Percentiles rank a stretch among this genome's conserved stretches.
These are phyloP conservation scores for Vinca minor DNA, from an alignment of 257 asterid genomes.

Conservation along the genomic window DNA sequence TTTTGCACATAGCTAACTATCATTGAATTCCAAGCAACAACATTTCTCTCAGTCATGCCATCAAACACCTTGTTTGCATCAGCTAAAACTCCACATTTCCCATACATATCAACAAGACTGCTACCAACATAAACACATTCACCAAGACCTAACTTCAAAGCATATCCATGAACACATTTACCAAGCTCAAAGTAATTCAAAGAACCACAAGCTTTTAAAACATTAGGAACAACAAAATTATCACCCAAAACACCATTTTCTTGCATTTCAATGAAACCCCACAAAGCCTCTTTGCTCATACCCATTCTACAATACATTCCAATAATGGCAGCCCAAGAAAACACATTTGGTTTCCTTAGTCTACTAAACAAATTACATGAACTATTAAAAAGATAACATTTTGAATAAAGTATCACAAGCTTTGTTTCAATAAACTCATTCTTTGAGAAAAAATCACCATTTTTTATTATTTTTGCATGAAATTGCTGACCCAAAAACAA, in stretches of 20 bases:
- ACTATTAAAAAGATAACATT: constrained; percentile 22
- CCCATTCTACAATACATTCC: constrained; percentile 23
- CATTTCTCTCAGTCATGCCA: constrained; percentile 23
- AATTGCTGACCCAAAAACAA: constrained; percentile 23
- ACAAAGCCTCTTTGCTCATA: constrained; percentile 17
- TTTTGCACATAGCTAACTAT: constrained; percentile 25
- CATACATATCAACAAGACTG: constrained; percentile 32
- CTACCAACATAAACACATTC: constrained; percentile 26
- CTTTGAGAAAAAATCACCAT: constrained; percentile 20
- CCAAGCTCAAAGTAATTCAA: constrained; percentile 17
- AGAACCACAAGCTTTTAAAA: constrained; percentile 31
- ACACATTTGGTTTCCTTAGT: constrained; percentile 18
- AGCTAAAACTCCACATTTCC: constrained; percentile 21
- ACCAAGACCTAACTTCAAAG: constrained; percentile 16
- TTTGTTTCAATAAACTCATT: constrained; percentile 28
- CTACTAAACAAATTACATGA: constrained; percentile 19
- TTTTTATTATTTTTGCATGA: constrained; percentile 21
- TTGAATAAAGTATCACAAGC: constrained; percentile 23
- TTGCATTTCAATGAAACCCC: constrained; percentile 22
- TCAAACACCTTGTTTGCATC: constrained; percentile 29
- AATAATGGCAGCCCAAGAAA: constrained; percentile 32
- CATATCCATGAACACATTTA: constrained; percentile 27
- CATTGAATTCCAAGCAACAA: constrained; percentile 27
- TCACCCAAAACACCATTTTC: constrained; percentile 24
- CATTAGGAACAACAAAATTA: constrained; percentile 28